Evolutionary conservation across 176 grass and related monocot species (phyloP).

Genomic region (sorghum (Sorghum bicolor)): Sorghum_bicolor_NCBIv3 NC_012875.2:45152001-45152500

Average conservation of each 20-base stretch:
- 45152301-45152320: slow-evolving; percentile 85
- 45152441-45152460: slow-evolving; percentile 10
- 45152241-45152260: not conserved
- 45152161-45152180: slow-evolving; percentile 89
- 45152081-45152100: not conserved
- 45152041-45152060: not conserved
- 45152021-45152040: not conserved
- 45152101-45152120: not conserved
- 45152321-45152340: slow-evolving; percentile 95
- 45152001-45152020: not conserved
- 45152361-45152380: slow-evolving; percentile 93
- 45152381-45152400: slow-evolving; percentile 57
- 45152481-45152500: slow-evolving; percentile 79
- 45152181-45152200: slow-evolving; percentile 95
- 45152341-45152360: slow-evolving; percentile 72
- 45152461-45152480: slow-evolving; percentile 37
- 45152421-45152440: not conserved
- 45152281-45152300: slow-evolving; percentile 56
- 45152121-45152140: not conserved
- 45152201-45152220: slow-evolving; percentile 8
- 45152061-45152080: not conserved
- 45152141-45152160: slow-evolving; percentile 89
- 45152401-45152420: slow-evolving; percentile 38
- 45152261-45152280: not conserved
- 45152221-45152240: not conserved